phyloP scores from a whole-genome alignment of 495 filamentous ascomycete genomes.

The Penicillium argentinense region DNA sequence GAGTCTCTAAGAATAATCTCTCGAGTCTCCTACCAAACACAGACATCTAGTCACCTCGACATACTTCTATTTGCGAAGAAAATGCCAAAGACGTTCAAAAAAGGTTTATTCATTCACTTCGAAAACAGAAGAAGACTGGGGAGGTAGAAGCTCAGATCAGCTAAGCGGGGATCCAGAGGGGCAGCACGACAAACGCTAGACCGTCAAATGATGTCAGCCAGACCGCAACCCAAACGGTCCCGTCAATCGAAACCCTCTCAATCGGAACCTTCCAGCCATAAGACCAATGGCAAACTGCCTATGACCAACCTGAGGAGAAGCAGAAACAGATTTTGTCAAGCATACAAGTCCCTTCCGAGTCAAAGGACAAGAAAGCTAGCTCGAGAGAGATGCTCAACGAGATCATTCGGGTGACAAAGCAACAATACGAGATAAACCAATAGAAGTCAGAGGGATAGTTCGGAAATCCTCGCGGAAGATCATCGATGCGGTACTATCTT shows the following conservation, averaged over 20 bases:
- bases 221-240: neutral
- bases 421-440: slow-evolving; percentile 4
- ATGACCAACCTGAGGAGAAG: slow-evolving; percentile 4
- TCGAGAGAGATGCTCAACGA: slow-evolving; percentile 1
- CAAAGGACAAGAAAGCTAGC: neutral
- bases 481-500: slow-evolving; percentile 12
- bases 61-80: neutral
- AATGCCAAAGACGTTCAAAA: neutral
- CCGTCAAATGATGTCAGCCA: neutral
- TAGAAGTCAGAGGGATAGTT: slow-evolving; percentile 6
- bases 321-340: neutral
- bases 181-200: neutral
- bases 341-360: neutral
- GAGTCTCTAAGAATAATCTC: neutral
- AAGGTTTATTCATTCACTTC: neutral
- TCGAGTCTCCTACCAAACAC: neutral
- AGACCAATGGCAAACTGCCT: slow-evolving; percentile 3
- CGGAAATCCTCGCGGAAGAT: slow-evolving; percentile 8
- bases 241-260: slow-evolving; percentile 1
- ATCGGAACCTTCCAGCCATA: slow-evolving; percentile 1
- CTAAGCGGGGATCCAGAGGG: neutral
- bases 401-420: neutral
- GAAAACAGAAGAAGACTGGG: neutral
- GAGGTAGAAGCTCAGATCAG: neutral
- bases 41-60: neutral